These are phyloP conservation scores for Venturia pyrina DNA, from an alignment of 2,329 filamentous ascomycete species.

Conservation along the genomic window DNA sequence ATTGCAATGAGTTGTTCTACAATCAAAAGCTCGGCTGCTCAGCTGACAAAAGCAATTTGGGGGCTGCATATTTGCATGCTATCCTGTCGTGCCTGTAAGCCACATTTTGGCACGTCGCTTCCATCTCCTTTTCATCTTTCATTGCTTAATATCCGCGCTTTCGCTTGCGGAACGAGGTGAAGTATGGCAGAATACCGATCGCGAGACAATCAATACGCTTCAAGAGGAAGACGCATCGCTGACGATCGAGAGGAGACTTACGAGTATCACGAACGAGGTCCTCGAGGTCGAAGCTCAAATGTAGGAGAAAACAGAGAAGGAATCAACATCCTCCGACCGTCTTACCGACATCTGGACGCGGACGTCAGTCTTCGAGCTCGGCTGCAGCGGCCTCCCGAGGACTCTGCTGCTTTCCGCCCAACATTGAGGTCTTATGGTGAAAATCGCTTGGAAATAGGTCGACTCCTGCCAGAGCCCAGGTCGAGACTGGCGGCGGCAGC, in stretches of 20 bases:
- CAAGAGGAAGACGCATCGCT: background rate
- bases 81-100: background rate
- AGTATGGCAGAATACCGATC: background rate
- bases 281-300: background rate
- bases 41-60: background rate
- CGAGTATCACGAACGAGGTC: background rate
- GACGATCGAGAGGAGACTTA: background rate
- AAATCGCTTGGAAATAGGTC: background rate
- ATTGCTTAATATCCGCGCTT: background rate
- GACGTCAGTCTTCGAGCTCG: constrained; percentile 1
- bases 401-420: background rate
- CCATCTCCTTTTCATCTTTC: background rate
- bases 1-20: background rate
- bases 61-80: background rate
- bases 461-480: background rate
- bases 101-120: background rate
- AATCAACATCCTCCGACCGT: background rate
- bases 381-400: background rate
- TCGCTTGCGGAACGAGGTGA: background rate
- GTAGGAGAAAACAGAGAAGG: background rate
- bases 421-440: background rate
- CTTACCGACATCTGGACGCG: background rate
- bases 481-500: background rate
- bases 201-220: background rate
- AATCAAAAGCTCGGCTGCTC: background rate